These are phyloP conservation scores for Triadica sebifera DNA, from an alignment of 345 rosid genomes.

Conservation along the genomic window DNA sequence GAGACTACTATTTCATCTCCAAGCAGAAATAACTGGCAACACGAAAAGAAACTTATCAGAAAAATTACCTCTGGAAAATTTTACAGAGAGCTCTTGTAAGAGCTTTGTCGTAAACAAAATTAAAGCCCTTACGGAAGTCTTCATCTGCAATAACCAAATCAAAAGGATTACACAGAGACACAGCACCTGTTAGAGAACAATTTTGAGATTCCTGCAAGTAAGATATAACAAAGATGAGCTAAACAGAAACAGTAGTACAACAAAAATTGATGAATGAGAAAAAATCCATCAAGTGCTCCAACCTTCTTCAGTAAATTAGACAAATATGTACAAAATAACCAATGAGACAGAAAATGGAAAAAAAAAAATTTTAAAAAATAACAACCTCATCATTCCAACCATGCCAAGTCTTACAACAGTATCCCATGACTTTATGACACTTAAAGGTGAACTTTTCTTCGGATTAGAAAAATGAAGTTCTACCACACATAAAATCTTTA, in stretches of 20 bases:
- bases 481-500: background rate
- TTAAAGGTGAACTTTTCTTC: background rate
- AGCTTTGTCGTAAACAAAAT: constrained; percentile 76
- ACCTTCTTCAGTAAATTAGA: background rate
- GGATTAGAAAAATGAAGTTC: background rate
- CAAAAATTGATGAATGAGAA: background rate
- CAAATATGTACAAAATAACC: background rate
- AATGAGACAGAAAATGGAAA: background rate
- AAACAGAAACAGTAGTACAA: constrained; percentile 1
- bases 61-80: constrained; percentile 62
- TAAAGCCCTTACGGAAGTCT: constrained; percentile 91
- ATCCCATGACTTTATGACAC: background rate
- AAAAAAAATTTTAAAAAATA: background rate
- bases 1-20: constrained; percentile 16
- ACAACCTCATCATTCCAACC: background rate
- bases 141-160: constrained; percentile 86
- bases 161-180: constrained; percentile 89
- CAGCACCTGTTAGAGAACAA: constrained; percentile 75
- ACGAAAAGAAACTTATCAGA: constrained; percentile 17
- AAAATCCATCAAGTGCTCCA: background rate
- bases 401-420: background rate
- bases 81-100: constrained; percentile 60
- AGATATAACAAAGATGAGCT: constrained; percentile 12
- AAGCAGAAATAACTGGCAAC: constrained; percentile 11
- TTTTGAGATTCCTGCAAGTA: constrained; percentile 60